A percentile compares a stretch with the other conserved stretches of the same genome.
phyloP scores from a whole-genome alignment of 768 basidiomycete species.

The Boletus vermiculosoides region DNA sequence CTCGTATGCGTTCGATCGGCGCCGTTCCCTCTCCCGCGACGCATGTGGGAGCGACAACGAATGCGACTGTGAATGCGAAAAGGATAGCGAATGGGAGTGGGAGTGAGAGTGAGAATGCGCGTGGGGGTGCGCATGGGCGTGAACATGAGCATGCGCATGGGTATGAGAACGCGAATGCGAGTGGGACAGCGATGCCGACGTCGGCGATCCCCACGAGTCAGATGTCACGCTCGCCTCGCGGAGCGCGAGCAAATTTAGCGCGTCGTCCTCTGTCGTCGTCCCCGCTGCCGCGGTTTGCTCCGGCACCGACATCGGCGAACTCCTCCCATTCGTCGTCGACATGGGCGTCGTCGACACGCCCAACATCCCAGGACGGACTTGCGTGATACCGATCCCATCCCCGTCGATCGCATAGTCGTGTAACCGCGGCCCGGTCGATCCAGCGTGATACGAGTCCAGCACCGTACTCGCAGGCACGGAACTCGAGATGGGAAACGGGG shows the following conservation, averaged over 20 bases:
- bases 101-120: not conserved
- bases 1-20: slow-evolving; percentile 17
- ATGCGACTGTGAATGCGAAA: slow-evolving; percentile 6
- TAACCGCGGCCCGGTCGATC: slow-evolving; percentile 52
- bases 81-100: not conserved
- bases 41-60: slow-evolving; percentile 2
- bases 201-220: not conserved
- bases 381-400: slow-evolving; percentile 45
- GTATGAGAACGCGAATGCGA: not conserved
- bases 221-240: slow-evolving; percentile 9
- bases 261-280: slow-evolving; percentile 24
- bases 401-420: slow-evolving; percentile 58
- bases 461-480: slow-evolving; percentile 46
- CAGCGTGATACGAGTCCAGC: not conserved
- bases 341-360: slow-evolving; percentile 28
- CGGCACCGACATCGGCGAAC: slow-evolving; percentile 4
- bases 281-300: not conserved
- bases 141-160: not conserved
- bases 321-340: not conserved
- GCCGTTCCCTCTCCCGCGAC: slow-evolving; percentile 6
- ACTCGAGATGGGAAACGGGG: slow-evolving; percentile 40
- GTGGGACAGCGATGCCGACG: not conserved
- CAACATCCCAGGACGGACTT: slow-evolving; percentile 58
- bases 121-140: not conserved
- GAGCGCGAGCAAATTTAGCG: slow-evolving; percentile 27